Conservation (phyloP, 108 stramenopile species). For the Aurantiochytrium sp. region DNA sequence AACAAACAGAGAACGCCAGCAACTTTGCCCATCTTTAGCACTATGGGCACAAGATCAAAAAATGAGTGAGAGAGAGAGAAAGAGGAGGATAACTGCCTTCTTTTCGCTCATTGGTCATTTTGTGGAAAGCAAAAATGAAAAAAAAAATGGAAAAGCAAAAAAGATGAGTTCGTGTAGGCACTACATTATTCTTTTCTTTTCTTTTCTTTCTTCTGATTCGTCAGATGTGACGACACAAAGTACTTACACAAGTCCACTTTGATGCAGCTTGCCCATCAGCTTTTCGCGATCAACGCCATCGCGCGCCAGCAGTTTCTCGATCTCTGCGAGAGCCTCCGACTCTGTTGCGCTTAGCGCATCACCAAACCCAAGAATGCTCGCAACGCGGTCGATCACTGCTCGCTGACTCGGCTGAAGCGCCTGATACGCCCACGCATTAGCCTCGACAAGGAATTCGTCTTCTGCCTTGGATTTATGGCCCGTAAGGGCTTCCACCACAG, state of each 20-base stretch:
- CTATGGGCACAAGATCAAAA: too few species aligned
- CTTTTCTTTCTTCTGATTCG: too few species aligned
- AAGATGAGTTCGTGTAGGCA: too few species aligned
- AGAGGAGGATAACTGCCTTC: too few species aligned
- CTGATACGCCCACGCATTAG: neutral
- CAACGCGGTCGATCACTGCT: neutral
- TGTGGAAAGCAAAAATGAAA: too few species aligned
- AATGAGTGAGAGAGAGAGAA: too few species aligned
- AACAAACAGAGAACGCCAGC: too few species aligned
- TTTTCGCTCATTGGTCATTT: too few species aligned
- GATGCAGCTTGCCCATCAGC: neutral
- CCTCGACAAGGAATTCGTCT: neutral
- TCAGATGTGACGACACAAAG: too few species aligned
- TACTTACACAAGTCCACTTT: neutral
- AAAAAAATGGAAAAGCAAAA: too few species aligned
- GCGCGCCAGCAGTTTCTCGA: neutral
- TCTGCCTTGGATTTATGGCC: neutral
- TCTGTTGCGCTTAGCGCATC: neutral
- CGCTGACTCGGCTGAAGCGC: neutral
- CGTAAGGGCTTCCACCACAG: conserved; percentile 33
- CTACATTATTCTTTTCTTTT: too few species aligned
- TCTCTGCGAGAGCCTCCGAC: neutral
- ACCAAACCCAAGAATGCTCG: neutral
- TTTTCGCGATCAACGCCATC: neutral
- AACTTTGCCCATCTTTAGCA: too few species aligned